Conservation (phyloP, 345 rosid genomes). For the sweet orange (Citrus sinensis) region DNA sequence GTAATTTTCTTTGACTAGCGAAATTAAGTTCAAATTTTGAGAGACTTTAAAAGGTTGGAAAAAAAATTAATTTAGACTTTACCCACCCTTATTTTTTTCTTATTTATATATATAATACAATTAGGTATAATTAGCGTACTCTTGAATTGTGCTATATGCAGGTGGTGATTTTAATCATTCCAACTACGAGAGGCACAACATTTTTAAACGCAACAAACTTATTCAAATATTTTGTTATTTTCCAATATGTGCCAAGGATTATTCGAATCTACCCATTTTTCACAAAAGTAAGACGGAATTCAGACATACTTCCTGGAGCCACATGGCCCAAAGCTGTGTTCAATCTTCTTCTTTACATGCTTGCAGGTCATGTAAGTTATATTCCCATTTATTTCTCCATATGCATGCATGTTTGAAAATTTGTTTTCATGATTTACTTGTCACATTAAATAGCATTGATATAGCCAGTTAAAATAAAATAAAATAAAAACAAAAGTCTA, state of each 20-base stretch:
- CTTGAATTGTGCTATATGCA: not conserved
- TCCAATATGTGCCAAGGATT: conserved; percentile 75
- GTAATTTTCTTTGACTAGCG: no score
- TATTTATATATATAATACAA: no score
- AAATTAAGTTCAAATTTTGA: no score
- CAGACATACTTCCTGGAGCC: conserved; percentile 72
- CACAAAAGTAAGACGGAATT: conserved; percentile 66
- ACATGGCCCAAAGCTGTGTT: conserved; percentile 91
- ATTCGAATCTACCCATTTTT: conserved; percentile 67
- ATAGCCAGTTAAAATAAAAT: no score
- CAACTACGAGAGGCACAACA: conserved; percentile 16
- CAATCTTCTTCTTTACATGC: conserved; percentile 84
- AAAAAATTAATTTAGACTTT: not conserved
- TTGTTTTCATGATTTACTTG: no score
- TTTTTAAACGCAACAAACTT: conserved; percentile 49
- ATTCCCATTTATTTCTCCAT: not conserved
- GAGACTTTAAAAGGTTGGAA: no score
- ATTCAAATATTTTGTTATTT: conserved; percentile 59
- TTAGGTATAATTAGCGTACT: no score
- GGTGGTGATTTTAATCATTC: conserved; percentile 32
- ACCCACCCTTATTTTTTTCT: no score
- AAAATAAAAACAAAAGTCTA: no score
- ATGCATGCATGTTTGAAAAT: no score
- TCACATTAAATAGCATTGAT: no score
- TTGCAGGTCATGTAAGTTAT: conserved; percentile 77